These are phyloP conservation scores for Peronospora farinosa DNA, from an alignment of 352 stramenopile species.

Conservation along the genomic window DNA sequence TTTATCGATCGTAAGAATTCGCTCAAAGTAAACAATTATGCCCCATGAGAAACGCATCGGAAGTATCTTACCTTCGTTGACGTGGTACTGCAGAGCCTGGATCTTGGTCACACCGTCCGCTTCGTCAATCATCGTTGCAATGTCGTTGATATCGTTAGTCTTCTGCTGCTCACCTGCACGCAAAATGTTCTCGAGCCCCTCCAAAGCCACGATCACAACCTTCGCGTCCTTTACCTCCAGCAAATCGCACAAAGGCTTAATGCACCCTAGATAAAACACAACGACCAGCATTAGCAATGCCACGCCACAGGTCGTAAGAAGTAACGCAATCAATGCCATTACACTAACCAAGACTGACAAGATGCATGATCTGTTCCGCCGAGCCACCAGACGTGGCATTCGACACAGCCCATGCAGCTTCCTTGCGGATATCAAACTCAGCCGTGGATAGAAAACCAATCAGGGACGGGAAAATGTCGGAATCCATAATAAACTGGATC, in stretches of 20 bases:
- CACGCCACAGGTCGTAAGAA: background rate
- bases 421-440: slow-evolving; percentile 98
- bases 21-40: slow-evolving; percentile 21
- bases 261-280: slow-evolving; percentile 71
- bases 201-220: slow-evolving; percentile 97
- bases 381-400: slow-evolving; percentile 96
- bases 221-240: slow-evolving; percentile 95
- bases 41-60: slow-evolving; percentile 5
- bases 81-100: slow-evolving; percentile 96
- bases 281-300: slow-evolving; percentile 5
- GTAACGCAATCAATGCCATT: background rate
- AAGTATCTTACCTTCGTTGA: slow-evolving; percentile 89
- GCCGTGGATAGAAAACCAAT: slow-evolving; percentile 94
- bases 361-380: slow-evolving; percentile 93
- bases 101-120: slow-evolving; percentile 96
- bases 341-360: slow-evolving; percentile 88
- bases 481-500: slow-evolving; percentile 97
- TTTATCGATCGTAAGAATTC: slow-evolving; percentile 23
- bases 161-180: slow-evolving; percentile 81
- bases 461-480: slow-evolving; percentile 95
- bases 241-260: slow-evolving; percentile 95
- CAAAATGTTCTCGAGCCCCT: slow-evolving; percentile 99
- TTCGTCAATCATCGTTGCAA: slow-evolving; percentile 94
- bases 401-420: slow-evolving; percentile 97
- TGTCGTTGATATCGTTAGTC: slow-evolving; percentile 86